Conservation (phyloP, 805 yeast species). For the Suhomyces pyralidae region DNA sequence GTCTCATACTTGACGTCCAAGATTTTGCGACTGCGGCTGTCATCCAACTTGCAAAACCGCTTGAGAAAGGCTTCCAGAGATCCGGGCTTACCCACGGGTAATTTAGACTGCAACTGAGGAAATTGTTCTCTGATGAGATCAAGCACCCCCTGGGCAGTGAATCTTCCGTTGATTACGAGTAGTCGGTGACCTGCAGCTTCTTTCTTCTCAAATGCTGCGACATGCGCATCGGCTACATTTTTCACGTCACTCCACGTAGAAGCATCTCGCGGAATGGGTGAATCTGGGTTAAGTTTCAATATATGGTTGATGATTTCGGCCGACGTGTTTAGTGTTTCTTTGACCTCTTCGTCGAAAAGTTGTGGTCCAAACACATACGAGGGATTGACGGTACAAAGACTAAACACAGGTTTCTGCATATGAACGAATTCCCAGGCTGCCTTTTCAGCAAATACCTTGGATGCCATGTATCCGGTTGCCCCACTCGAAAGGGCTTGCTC, state of each 20-base stretch:
- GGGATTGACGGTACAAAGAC: constrained; percentile 13
- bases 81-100: constrained; percentile 19
- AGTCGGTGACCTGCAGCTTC: constrained; percentile 11
- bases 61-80: not conserved
- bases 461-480: constrained; percentile 20
- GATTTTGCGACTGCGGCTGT: constrained; percentile 13
- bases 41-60: constrained; percentile 8
- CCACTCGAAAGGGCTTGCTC: constrained; percentile 20
- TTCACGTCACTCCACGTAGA: constrained; percentile 15
- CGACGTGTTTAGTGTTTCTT: constrained; percentile 12
- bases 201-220: constrained; percentile 11
- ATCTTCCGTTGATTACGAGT: constrained; percentile 12
- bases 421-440: constrained; percentile 28
- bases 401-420: constrained; percentile 13
- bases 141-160: constrained; percentile 17
- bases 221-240: constrained; percentile 21
- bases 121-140: constrained; percentile 20
- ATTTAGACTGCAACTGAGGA: constrained; percentile 16
- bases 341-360: constrained; percentile 12
- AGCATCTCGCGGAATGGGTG: constrained; percentile 2
- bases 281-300: constrained; percentile 7
- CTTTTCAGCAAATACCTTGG: constrained; percentile 36
- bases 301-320: constrained; percentile 9
- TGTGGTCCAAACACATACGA: constrained; percentile 19
- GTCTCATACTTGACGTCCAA: constrained; percentile 18